Percentiles rank a stretch among this genome's conserved stretches.
Conservation (phyloP, 352 stramenopile species). For the Globisporangium nodosum region DNA sequence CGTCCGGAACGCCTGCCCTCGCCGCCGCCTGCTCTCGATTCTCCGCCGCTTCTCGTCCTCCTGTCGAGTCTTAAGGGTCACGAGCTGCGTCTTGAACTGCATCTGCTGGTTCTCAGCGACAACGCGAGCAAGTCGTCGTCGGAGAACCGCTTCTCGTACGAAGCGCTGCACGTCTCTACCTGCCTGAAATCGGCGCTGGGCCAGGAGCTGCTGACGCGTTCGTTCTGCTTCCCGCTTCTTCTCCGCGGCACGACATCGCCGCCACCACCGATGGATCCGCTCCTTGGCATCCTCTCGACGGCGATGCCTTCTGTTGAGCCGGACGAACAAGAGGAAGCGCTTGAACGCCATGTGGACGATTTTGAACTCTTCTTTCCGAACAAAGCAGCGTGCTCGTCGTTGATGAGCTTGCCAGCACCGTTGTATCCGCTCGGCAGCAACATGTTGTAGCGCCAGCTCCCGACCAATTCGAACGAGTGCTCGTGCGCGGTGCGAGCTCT, state of each 20-base stretch:
- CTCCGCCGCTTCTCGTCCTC: conserved; percentile 35
- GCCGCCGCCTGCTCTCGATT: conserved; percentile 29
- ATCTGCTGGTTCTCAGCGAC: conserved; percentile 25
- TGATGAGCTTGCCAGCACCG: conserved; percentile 17
- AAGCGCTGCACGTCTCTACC: conserved; percentile 34
- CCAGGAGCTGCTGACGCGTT: conserved; percentile 8
- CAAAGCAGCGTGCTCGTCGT: background rate
- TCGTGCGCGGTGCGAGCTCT: conserved; percentile 6
- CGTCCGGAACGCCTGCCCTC: conserved; percentile 27
- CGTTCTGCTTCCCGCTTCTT: conserved; percentile 7
- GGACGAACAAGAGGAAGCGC: conserved; percentile 35
- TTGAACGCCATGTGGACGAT: conserved; percentile 35
- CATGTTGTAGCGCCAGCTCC: conserved; percentile 8
- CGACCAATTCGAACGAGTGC: conserved; percentile 3
- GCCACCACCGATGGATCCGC: conserved; percentile 44
- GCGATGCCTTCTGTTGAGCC: conserved; percentile 16
- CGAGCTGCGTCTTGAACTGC: conserved; percentile 37
- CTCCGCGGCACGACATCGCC: conserved; percentile 12
- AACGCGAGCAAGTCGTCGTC: conserved; percentile 25
- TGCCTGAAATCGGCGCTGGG: conserved; percentile 19
- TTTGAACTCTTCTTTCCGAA: conserved; percentile 24
- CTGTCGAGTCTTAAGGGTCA: conserved; percentile 35
- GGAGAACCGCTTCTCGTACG: conserved; percentile 36
- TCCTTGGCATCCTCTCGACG: conserved; percentile 23
- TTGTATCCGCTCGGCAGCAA: conserved; percentile 23